phyloP scores from a whole-genome alignment of 495 filamentous ascomycete species.

The Penicillium bialowiezense region DNA sequence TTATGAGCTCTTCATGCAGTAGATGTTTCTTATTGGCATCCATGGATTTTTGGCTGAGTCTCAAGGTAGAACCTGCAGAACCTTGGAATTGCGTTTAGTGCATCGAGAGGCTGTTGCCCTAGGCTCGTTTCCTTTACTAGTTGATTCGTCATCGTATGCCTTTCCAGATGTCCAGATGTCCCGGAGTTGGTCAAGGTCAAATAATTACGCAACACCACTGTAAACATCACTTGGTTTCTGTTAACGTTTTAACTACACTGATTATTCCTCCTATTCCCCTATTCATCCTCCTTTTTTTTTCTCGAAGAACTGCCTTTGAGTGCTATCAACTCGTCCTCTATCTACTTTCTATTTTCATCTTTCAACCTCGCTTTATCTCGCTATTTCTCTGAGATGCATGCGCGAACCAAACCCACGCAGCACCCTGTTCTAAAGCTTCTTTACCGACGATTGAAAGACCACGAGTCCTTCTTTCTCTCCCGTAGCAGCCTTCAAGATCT shows the following conservation, averaged over 20 bases:
- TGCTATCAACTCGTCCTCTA: too few species aligned
- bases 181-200: too few species aligned
- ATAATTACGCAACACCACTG: too few species aligned
- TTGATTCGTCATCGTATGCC: too few species aligned
- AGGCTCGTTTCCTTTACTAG: background rate
- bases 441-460: background rate
- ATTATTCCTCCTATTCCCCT: too few species aligned
- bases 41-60: conserved; percentile 14
- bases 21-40: conserved; percentile 21
- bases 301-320: background rate
- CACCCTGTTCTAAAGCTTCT: background rate
- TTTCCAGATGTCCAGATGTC: too few species aligned
- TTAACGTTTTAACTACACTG: too few species aligned
- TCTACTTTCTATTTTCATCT: too few species aligned
- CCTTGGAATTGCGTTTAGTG: background rate
- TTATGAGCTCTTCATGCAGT: conserved; percentile 8
- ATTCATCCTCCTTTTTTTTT: too few species aligned
- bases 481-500: background rate
- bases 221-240: too few species aligned
- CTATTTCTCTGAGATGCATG: background rate
- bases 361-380: too few species aligned
- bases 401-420: background rate
- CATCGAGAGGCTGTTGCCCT: background rate
- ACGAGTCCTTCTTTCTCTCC: background rate
- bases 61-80: conserved; percentile 18